Percentiles rank a stretch among this genome's conserved stretches.
phyloP scores from a whole-genome alignment of 192 early-diverging fungal genomes.

The Endogone sp. region DNA sequence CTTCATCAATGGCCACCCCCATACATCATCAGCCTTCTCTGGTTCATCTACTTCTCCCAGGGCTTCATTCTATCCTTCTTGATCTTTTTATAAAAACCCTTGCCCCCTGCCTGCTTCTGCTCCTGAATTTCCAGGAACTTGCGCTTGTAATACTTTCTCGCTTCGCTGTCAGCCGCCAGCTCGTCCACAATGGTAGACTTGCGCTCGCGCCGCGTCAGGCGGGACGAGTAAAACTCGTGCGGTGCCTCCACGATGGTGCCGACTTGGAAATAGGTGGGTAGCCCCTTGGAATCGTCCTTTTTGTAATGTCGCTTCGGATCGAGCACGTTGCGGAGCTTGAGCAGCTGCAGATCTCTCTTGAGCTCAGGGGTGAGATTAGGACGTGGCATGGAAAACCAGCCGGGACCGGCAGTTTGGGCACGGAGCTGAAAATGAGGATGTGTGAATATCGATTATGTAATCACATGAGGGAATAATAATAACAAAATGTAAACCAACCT shows the following conservation, averaged over 20 bases:
- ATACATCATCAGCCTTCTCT: neutral
- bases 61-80: slow-evolving; percentile 38
- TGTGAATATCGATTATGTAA: no score
- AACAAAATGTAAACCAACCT: neutral
- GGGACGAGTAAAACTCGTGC: slow-evolving; percentile 83
- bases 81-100: slow-evolving; percentile 47
- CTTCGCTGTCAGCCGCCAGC: slow-evolving; percentile 71
- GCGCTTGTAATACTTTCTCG: slow-evolving; percentile 80
- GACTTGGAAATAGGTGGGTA: slow-evolving; percentile 92
- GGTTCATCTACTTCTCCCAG: slow-evolving; percentile 25
- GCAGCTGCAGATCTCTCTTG: slow-evolving; percentile 84
- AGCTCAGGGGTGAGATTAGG: slow-evolving; percentile 83
- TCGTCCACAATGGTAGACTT: slow-evolving; percentile 84
- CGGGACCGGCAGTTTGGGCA: slow-evolving; percentile 28
- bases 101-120: slow-evolving; percentile 45
- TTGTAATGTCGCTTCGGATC: slow-evolving; percentile 95
- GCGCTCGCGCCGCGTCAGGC: slow-evolving; percentile 85
- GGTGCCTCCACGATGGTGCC: slow-evolving; percentile 90
- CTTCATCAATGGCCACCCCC: neutral
- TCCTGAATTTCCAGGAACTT: slow-evolving; percentile 80
- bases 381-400: slow-evolving; percentile 91
- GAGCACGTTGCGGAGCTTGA: slow-evolving; percentile 81
- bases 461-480: neutral
- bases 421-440: slow-evolving; percentile 13
- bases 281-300: slow-evolving; percentile 55